Base-by-base conservation (phyloP, 1,284 basidiomycete genomes). In the Boletellus deceptivus region DNA sequence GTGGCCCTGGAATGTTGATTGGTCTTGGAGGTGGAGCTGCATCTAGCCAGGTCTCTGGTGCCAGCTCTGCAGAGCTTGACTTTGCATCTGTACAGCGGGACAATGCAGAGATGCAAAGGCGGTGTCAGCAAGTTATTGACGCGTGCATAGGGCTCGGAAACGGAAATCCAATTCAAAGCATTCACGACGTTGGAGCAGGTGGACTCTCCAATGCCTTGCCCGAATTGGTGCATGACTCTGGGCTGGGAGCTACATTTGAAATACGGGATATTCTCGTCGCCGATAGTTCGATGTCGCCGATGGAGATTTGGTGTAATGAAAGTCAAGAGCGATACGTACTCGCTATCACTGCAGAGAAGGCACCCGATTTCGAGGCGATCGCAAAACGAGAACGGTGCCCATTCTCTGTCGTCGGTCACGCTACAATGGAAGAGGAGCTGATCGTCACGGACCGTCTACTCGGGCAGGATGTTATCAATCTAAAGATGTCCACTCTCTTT, bases 251-350 rank as follows among this genome's bases (percentile, higher is more conserved):
- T 3, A 78, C 70, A n/a, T 95, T 98, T 65, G 96, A 99, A 75
- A 94, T 99, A 61, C 79, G 96, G 17, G 91, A 98, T 60, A 86
- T 99, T 8, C 81, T 92, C 24, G 83, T 98, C 41, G 96, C 93
- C 35, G 97, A 99, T 70, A 79, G 82, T 29, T 86, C 88, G 42
- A 93, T 99, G 92, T 95, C 91, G 9, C 97, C 96, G 0, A 98
- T 99, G 94, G 96, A 98, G 74, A 98, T 99, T 55, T 99, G 96
- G 96, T 99, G 97, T 71, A 99, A 99, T 72, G 97, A 99, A 73
- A 91, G 87, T 58, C 96, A 99, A 74, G 96, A 99, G 68, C 86
- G 97, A 40, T 99, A 99, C 67, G 97, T 99, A 31, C 80, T 99
- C 29, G 97, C 93, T 16, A 80, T 97, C 54, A 79, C 80, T 1